Evolutionary conservation across 2,329 filamentous ascomycete genomes (phyloP).

Genomic region (Aspergillus aculeatinus): DNA sequence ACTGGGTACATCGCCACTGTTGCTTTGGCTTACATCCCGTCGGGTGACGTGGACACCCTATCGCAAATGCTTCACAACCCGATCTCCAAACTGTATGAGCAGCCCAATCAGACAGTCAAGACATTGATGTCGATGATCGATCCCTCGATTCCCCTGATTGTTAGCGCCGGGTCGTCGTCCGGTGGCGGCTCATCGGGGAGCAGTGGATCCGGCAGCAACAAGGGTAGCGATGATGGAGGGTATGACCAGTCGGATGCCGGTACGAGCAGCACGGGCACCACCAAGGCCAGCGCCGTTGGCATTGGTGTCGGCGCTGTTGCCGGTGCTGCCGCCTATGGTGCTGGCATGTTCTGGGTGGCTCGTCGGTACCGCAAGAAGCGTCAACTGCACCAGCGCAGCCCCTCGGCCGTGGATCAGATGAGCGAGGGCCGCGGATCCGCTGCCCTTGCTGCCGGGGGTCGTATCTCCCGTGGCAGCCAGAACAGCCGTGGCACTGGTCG

Average conservation of each 20-base stretch:
- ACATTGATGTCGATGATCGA: slow-evolving; percentile 81
- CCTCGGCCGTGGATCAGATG: slow-evolving; percentile 67
- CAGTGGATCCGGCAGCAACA: slow-evolving; percentile 41
- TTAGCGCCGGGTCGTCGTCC: slow-evolving; percentile 50
- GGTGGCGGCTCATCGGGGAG: slow-evolving; percentile 30
- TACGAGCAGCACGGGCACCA: slow-evolving; percentile 45
- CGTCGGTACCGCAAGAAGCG: slow-evolving; percentile 86
- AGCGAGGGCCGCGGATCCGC: slow-evolving; percentile 57
- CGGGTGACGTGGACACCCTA: slow-evolving; percentile 66
- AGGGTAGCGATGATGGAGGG: slow-evolving; percentile 43
- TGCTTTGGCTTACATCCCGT: slow-evolving; percentile 74
- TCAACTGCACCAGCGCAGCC: slow-evolving; percentile 71
- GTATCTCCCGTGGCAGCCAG: slow-evolving; percentile 49
- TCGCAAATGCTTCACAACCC: slow-evolving; percentile 68
- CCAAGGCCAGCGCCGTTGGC: slow-evolving; percentile 52
- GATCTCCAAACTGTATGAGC: slow-evolving; percentile 72
- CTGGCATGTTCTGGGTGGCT: slow-evolving; percentile 90
- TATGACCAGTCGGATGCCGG: slow-evolving; percentile 47
- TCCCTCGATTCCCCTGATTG: slow-evolving; percentile 70
- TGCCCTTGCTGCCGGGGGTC: slow-evolving; percentile 46
- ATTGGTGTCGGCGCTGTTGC: slow-evolving; percentile 76
- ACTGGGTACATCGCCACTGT: slow-evolving; percentile 80
- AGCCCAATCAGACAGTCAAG: slow-evolving; percentile 63
- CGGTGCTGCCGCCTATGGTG: slow-evolving; percentile 82
- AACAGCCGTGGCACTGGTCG: slow-evolving; percentile 68